Evolutionary conservation across 108 stramenopile genomes (phyloP).

Genomic region (Cyclotella sp.): DNA sequence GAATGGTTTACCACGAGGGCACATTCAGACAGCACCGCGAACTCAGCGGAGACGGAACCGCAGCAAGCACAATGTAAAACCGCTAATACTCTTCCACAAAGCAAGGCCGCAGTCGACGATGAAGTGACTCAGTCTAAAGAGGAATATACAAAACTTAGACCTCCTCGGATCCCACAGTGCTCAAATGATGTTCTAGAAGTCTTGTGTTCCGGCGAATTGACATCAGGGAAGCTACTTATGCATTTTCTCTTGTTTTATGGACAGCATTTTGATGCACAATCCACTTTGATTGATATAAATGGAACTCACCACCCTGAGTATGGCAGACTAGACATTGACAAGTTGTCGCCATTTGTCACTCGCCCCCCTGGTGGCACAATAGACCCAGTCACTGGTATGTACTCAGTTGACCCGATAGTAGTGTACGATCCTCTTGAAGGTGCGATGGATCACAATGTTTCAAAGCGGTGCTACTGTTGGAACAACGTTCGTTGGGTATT

Average conservation of each 20-base stretch:
- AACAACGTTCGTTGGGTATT: slow-evolving; percentile 83
- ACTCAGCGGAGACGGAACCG: not conserved
- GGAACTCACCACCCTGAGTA: slow-evolving; percentile 58
- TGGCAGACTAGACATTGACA: slow-evolving; percentile 52
- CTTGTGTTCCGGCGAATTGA: slow-evolving; percentile 83
- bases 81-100: slow-evolving; percentile 22
- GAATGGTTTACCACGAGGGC: not conserved
- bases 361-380: slow-evolving; percentile 70
- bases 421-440: slow-evolving; percentile 90
- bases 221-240: slow-evolving; percentile 85
- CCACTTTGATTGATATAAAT: slow-evolving; percentile 80
- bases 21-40: not conserved
- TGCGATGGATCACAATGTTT: slow-evolving; percentile 78
- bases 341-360: slow-evolving; percentile 65
- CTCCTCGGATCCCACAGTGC: slow-evolving; percentile 72
- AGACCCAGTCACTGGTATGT: slow-evolving; percentile 85
- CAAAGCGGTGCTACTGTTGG: slow-evolving; percentile 87
- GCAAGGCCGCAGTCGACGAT: slow-evolving; percentile 22
- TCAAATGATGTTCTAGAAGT: slow-evolving; percentile 89
- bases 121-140: slow-evolving; percentile 38
- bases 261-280: slow-evolving; percentile 81
- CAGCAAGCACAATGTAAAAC: slow-evolving; percentile 5
- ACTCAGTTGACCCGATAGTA: slow-evolving; percentile 86
- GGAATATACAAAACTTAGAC: slow-evolving; percentile 7
- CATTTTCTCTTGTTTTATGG: slow-evolving; percentile 89